Percentiles rank a stretch among this genome's conserved stretches.
These are phyloP conservation scores for Furcasterigmium furcatum DNA, from an alignment of 2,329 filamentous ascomycete genomes.

Conservation along the genomic window DNA sequence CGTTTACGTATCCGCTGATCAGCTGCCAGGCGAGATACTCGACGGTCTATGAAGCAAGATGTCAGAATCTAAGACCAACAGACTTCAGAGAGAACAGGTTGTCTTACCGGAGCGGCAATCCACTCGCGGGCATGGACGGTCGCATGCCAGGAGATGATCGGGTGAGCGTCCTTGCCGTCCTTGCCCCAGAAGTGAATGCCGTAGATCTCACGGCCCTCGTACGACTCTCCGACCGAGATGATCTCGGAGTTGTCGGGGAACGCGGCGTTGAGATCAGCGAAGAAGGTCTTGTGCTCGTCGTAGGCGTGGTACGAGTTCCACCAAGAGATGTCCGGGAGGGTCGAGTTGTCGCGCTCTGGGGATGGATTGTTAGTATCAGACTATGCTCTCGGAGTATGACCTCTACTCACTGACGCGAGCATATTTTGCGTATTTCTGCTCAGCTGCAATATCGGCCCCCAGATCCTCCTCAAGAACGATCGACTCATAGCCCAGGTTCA, in stretches of 20 bases:
- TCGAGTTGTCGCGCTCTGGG: constrained; percentile 9
- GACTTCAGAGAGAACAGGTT: not conserved
- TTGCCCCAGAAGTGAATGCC: constrained; percentile 50
- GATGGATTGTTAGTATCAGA: not conserved
- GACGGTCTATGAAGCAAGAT: constrained; percentile 13
- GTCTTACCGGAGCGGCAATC: constrained; percentile 56
- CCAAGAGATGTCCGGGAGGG: constrained; percentile 35
- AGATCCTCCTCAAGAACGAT: constrained; percentile 18
- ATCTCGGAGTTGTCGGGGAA: constrained; percentile 44
- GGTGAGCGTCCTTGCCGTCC: constrained; percentile 34
- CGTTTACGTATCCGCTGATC: constrained; percentile 34
- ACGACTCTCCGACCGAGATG: constrained; percentile 39
- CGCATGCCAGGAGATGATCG: constrained; percentile 44
- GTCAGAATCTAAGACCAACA: not conserved
- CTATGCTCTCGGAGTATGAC: not conserved
- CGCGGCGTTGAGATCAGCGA: constrained; percentile 34
- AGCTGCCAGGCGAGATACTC: constrained; percentile 46
- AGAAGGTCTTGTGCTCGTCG: constrained; percentile 43
- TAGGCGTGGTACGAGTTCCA: constrained; percentile 49
- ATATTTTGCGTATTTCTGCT: constrained; percentile 5
- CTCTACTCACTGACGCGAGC: not conserved
- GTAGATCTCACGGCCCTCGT: constrained; percentile 49
- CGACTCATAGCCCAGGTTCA: constrained; percentile 16
- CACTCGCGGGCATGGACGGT: constrained; percentile 52
- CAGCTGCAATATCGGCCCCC: constrained; percentile 17